Evolutionary conservation across 208 protist genomes (phyloP).

Genomic region (Crithidia bombi): DNA sequence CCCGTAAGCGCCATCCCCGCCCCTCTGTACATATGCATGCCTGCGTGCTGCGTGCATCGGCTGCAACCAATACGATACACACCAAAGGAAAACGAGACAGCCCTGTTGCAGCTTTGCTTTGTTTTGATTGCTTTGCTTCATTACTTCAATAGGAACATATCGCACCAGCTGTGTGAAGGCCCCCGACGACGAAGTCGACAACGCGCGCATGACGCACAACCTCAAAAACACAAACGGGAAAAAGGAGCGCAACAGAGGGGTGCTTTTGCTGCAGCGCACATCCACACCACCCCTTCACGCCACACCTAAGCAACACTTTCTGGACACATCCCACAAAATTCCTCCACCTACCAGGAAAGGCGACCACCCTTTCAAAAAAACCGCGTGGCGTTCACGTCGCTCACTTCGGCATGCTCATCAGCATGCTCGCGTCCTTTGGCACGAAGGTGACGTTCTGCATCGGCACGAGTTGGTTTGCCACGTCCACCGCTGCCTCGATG

Average conservation of each 20-base stretch:
- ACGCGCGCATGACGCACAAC: too few relatives aligned
- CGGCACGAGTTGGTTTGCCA: conserved; percentile 88
- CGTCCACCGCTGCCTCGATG: conserved; percentile 96
- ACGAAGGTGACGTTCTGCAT: conserved; percentile 88
- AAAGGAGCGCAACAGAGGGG: neutral
- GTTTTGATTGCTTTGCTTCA: conserved; percentile 4
- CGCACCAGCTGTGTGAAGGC: neutral
- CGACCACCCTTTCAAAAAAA: too few relatives aligned
- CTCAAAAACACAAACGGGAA: conserved; percentile 12
- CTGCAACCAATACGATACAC: too few relatives aligned
- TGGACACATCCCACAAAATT: too few relatives aligned
- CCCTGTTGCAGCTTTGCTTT: neutral
- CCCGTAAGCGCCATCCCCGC: too few relatives aligned
- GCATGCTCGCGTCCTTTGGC: conserved; percentile 67
- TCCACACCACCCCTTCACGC: too few relatives aligned
- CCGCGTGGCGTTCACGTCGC: neutral
- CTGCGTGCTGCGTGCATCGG: too few relatives aligned
- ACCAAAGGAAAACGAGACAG: neutral
- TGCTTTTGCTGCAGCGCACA: neutral
- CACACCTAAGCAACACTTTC: too few relatives aligned
- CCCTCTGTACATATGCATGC: too few relatives aligned
- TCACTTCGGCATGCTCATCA: conserved; percentile 61
- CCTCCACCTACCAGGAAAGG: too few relatives aligned
- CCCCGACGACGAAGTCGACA: neutral
- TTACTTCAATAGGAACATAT: neutral